Conservation (phyloP, 495 filamentous ascomycete species). For the Lophium mytilinum region DNA sequence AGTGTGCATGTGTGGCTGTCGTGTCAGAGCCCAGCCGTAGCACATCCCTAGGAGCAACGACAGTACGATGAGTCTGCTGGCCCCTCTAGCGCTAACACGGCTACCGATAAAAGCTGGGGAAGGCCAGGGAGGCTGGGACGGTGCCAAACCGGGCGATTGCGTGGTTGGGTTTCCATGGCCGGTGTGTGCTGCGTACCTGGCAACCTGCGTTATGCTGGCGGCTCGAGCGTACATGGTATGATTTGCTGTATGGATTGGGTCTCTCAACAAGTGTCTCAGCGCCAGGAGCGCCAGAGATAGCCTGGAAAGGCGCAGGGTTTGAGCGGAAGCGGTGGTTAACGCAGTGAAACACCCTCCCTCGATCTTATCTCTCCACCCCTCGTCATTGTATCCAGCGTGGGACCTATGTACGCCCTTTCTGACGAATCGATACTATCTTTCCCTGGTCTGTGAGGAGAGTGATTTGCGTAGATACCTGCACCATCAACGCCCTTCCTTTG, state of each 20-base stretch:
- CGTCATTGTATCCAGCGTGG: slow-evolving; percentile 1
- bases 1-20: too few relatives aligned
- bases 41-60: neutral
- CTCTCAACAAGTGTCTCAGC: neutral
- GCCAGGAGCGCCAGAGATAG: slow-evolving; percentile 2
- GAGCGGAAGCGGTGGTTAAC: slow-evolving; percentile 17
- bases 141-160: slow-evolving; percentile 1
- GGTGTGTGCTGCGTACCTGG: neutral
- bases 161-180: neutral
- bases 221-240: slow-evolving; percentile 1
- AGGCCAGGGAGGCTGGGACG: neutral
- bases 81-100: neutral
- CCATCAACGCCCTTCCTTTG: neutral
- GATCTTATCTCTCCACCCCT: slow-evolving; percentile 17
- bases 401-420: slow-evolving; percentile 2
- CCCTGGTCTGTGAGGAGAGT: too few relatives aligned
- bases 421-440: slow-evolving; percentile 1
- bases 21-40: too few relatives aligned
- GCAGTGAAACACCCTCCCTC: slow-evolving; percentile 21
- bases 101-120: slow-evolving; percentile 1
- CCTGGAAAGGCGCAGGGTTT: slow-evolving; percentile 17
- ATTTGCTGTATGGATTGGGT: slow-evolving; percentile 3
- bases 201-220: slow-evolving; percentile 1
- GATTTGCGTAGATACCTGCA: neutral
- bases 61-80: neutral